Evolutionary conservation across 2,329 filamentous ascomycete genomes (phyloP).

Genomic region (Botrytis hyacinthi): DNA sequence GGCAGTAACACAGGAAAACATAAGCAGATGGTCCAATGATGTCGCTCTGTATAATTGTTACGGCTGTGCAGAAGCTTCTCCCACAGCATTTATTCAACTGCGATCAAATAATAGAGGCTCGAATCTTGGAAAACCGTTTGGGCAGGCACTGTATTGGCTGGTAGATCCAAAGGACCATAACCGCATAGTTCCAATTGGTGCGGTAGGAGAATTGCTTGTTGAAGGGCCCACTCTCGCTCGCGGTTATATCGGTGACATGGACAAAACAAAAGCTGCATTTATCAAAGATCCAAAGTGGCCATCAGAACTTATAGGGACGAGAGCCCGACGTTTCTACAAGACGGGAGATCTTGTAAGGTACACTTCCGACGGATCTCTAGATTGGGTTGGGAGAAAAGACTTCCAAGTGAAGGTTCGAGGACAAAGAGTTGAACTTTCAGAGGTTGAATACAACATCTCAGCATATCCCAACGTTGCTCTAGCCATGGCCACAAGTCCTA

Average conservation of each 20-base stretch:
- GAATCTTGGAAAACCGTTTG: conserved; percentile 11
- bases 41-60: conserved; percentile 18
- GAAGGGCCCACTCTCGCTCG: conserved; percentile 41
- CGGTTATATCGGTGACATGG: conserved; percentile 43
- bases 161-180: conserved; percentile 43
- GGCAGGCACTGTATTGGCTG: conserved; percentile 38
- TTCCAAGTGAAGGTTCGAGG: conserved; percentile 65
- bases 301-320: background rate
- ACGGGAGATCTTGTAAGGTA: conserved; percentile 57
- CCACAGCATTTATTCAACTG: background rate
- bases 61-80: conserved; percentile 5
- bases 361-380: conserved; percentile 55
- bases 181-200: conserved; percentile 38
- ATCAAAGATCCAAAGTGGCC: conserved; percentile 38
- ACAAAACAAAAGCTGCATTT: conserved; percentile 41
- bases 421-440: conserved; percentile 61
- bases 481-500: conserved; percentile 15
- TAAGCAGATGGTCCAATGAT: conserved; percentile 39
- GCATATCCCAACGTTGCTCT: background rate
- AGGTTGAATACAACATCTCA: conserved; percentile 46
- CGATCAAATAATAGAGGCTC: conserved; percentile 18
- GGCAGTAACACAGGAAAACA: conserved; percentile 22
- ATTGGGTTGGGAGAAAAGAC: conserved; percentile 62
- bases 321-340: conserved; percentile 51
- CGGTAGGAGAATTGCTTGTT: conserved; percentile 42